Percentiles rank a stretch among this genome's conserved stretches.
Conservation (phyloP, 2,329 filamentous ascomycete genomes). For the Chalaropsis thielavioides region DNA sequence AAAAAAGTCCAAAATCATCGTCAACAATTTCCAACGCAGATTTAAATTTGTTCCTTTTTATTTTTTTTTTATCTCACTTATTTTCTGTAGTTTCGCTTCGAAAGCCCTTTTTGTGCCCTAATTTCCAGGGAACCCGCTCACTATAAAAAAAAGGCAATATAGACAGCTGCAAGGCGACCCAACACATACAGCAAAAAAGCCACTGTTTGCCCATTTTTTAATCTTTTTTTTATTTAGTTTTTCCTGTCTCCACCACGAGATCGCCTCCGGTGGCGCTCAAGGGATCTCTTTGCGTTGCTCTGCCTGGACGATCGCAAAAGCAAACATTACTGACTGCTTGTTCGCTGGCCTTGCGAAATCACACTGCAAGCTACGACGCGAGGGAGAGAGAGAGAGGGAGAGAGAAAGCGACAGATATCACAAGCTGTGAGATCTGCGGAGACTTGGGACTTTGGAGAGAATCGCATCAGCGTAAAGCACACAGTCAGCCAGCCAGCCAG, state of each 20-base stretch:
- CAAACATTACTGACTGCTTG: not conserved
- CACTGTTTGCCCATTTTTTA: too few relatives aligned
- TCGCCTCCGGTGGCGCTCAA: not conserved
- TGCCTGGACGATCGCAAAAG: slow-evolving; percentile 1
- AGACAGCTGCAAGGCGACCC: not conserved
- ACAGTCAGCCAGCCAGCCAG: not conserved
- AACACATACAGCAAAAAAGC: not conserved
- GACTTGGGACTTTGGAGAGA: not conserved
- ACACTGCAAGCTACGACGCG: not conserved
- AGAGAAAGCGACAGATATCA: not conserved
- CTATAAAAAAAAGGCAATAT: not conserved
- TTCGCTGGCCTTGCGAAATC: not conserved
- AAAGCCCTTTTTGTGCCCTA: not conserved
- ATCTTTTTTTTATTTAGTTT: not conserved
- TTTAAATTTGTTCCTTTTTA: not conserved
- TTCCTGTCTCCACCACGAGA: not conserved
- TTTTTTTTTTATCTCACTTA: too few relatives aligned
- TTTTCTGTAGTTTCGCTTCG: not conserved
- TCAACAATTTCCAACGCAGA: not conserved
- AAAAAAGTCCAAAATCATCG: not conserved
- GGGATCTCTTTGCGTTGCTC: not conserved
- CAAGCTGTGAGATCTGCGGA: not conserved
- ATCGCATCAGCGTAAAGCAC: not conserved
- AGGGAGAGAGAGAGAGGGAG: not conserved
- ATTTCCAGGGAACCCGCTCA: not conserved